These are phyloP conservation scores for Ustilago shanxiensis DNA, from an alignment of 1,284 basidiomycete genomes.

Conservation along the genomic window DNA sequence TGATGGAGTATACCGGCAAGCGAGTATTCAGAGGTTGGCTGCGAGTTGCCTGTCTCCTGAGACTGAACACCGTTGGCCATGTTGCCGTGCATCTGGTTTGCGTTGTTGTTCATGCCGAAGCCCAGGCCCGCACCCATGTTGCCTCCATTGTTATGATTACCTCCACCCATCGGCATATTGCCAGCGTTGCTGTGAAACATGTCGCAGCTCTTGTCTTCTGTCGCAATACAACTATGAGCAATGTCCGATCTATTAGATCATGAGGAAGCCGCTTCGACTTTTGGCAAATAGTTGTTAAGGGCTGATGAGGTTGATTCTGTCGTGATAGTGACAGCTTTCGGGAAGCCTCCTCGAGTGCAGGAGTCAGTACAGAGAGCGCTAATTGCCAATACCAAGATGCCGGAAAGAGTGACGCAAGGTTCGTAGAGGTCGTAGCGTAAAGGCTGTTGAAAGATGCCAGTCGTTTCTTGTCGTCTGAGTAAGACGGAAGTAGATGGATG, in stretches of 20 bases:
- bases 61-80: constrained; percentile 52
- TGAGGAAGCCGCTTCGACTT: not conserved
- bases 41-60: constrained; percentile 43
- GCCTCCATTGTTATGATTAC: constrained; percentile 39
- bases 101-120: constrained; percentile 45
- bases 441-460: not conserved
- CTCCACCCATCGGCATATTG: constrained; percentile 46
- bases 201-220: constrained; percentile 3
- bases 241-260: constrained; percentile 9
- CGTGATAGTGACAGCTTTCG: not conserved
- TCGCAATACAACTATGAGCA: not conserved
- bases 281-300: not conserved
- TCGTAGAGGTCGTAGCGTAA: constrained; percentile 4
- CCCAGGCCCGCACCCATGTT: constrained; percentile 40
- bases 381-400: not conserved
- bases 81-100: constrained; percentile 45
- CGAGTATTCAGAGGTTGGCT: constrained; percentile 72
- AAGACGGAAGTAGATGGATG: constrained; percentile 2
- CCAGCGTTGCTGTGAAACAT: constrained; percentile 52
- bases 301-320: not conserved
- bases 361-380: not conserved
- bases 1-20: constrained; percentile 96
- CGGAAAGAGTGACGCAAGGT: not conserved
- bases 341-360: too few relatives aligned
- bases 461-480: not conserved